Evolutionary conservation across 192 early-diverging fungal genomes (phyloP).

Genomic region (Entomortierella parvispora): DNA sequence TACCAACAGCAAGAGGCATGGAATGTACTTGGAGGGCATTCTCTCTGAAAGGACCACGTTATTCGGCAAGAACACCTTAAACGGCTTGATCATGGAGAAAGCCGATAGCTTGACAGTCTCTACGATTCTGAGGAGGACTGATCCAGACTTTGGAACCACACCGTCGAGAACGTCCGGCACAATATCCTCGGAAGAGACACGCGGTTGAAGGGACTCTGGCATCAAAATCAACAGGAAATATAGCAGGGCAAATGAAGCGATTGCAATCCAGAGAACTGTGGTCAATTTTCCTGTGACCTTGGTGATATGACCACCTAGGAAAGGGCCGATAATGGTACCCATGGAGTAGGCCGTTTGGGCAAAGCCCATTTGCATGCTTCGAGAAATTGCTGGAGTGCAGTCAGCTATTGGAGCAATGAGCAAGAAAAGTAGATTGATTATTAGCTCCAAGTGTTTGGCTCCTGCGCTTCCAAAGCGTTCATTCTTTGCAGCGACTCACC

Average conservation of each 20-base stretch:
- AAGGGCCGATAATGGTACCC: conserved; percentile 1
- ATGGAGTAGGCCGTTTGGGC: neutral
- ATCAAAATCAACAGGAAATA: neutral
- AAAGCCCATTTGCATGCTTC: conserved; percentile 19
- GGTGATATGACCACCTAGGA: conserved; percentile 2
- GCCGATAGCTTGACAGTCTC: neutral
- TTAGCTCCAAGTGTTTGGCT: neutral
- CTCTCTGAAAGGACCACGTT: conserved; percentile 1
- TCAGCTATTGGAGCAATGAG: conserved; percentile 5
- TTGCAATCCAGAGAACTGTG: neutral
- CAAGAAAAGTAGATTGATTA: neutral
- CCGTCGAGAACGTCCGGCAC: no score
- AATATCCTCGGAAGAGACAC: no score
- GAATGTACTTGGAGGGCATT: conserved; percentile 12
- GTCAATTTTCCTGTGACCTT: neutral
- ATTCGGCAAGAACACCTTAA: conserved; percentile 10
- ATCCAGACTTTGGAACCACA: neutral
- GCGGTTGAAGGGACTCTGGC: conserved; percentile 12
- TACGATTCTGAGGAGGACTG: neutral
- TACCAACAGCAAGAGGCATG: neutral
- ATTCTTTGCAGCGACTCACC: neutral
- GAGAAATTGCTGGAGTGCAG: neutral
- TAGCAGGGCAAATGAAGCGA: neutral
- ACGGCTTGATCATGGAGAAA: neutral
- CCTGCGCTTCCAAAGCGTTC: neutral